These are phyloP conservation scores for Populus nigra DNA, from an alignment of 345 rosid species.

Conservation along the genomic window DNA sequence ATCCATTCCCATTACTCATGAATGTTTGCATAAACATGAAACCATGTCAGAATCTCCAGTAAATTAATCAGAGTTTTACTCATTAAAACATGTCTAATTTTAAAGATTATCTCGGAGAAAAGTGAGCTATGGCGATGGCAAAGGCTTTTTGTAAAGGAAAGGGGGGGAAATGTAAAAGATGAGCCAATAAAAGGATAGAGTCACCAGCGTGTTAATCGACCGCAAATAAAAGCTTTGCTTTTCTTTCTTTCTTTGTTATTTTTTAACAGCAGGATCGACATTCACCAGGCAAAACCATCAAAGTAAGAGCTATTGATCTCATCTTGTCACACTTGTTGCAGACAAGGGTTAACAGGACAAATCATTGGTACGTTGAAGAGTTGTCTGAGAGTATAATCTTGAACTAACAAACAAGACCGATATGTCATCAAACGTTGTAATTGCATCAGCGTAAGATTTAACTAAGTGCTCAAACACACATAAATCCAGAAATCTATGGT, in stretches of 20 bases:
- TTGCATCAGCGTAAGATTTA: not conserved
- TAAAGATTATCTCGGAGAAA: not conserved
- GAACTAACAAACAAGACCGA: not conserved
- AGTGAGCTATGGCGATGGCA: not conserved
- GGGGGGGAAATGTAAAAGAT: not conserved
- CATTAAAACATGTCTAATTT: not conserved
- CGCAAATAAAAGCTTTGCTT: not conserved
- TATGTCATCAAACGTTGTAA: not conserved
- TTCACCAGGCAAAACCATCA: slow-evolving; percentile 31
- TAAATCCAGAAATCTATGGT: too few relatives aligned
- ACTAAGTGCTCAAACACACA: not conserved
- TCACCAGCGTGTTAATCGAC: not conserved
- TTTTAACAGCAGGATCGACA: not conserved
- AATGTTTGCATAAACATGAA: too few relatives aligned
- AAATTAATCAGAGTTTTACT: not conserved
- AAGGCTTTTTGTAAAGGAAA: slow-evolving; percentile 3
- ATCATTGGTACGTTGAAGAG: slow-evolving; percentile 15
- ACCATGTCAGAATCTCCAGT: not conserved
- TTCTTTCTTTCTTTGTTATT: not conserved
- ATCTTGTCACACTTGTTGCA: slow-evolving; percentile 18
- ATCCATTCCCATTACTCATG: too few relatives aligned
- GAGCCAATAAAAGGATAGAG: not conserved
- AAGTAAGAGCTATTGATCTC: slow-evolving; percentile 25
- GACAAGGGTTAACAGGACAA: slow-evolving; percentile 20
- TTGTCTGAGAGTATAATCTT: not conserved